Conservation (phyloP, 306 rosid genomes). For the Albizia julibrissin region DNA sequence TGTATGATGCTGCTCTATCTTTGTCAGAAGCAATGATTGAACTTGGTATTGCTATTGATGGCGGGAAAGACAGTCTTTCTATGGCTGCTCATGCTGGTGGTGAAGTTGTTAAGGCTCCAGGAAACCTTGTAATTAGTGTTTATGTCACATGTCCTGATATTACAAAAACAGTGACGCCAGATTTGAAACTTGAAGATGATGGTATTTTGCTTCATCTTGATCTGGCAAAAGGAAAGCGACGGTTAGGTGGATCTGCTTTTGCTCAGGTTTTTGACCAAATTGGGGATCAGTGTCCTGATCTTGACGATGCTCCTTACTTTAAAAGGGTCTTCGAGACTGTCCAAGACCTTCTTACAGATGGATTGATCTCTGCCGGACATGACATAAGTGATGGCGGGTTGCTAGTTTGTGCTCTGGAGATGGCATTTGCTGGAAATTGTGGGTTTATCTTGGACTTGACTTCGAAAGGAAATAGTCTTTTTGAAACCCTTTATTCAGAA, state of each 20-base stretch:
- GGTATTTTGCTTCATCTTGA: constrained; percentile 82
- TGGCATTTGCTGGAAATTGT: constrained; percentile 90
- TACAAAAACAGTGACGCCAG: constrained; percentile 88
- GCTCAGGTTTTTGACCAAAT: constrained; percentile 89
- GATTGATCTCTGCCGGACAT: constrained; percentile 86
- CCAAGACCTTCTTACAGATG: constrained; percentile 70
- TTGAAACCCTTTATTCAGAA: constrained; percentile 75
- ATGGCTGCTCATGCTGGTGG: constrained; percentile 85
- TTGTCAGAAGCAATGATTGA: constrained; percentile 82
- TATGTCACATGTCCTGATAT: constrained; percentile 92
- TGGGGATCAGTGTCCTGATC: constrained; percentile 78
- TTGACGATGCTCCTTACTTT: constrained; percentile 75
- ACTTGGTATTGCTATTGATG: constrained; percentile 92
- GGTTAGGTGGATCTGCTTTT: constrained; percentile 89
- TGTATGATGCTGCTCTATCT: constrained; percentile 85
- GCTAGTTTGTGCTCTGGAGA: constrained; percentile 77
- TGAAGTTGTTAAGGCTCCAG: constrained; percentile 93
- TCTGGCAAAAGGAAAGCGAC: constrained; percentile 72
- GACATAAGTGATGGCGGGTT: constrained; percentile 93
- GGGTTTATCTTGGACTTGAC: constrained; percentile 59
- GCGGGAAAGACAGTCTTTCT: constrained; percentile 91
- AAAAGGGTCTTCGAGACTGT: constrained; percentile 78
- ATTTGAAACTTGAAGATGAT: constrained; percentile 74
- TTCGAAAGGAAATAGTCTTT: constrained; percentile 62
- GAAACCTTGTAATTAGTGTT: constrained; percentile 88